Conservation (phyloP, 352 stramenopile species). For the Peronospora farinosa region DNA sequence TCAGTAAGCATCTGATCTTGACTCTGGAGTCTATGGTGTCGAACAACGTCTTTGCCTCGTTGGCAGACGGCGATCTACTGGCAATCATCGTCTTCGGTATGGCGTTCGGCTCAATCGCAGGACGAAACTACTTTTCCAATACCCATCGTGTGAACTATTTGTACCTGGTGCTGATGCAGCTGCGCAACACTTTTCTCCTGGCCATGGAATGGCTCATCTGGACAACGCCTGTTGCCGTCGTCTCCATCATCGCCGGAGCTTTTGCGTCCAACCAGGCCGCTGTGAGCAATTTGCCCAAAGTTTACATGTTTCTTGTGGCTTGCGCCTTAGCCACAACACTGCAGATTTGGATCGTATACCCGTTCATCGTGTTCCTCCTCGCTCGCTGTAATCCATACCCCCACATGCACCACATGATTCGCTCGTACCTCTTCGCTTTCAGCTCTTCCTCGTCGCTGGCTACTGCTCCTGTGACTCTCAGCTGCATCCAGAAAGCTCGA, state of each 20-base stretch:
- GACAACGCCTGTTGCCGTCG: conserved; percentile 53
- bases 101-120: conserved; percentile 51
- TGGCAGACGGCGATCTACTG: conserved; percentile 47
- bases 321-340: conserved; percentile 28
- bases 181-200: conserved; percentile 68
- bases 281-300: conserved; percentile 31
- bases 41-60: conserved; percentile 51
- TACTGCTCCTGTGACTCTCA: conserved; percentile 57
- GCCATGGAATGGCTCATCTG: conserved; percentile 65
- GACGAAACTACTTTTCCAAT: conserved; percentile 54
- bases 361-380: conserved; percentile 55
- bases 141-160: conserved; percentile 55
- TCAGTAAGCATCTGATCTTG: conserved; percentile 57
- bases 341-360: conserved; percentile 55
- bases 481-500: conserved; percentile 51
- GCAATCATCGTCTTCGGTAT: conserved; percentile 69
- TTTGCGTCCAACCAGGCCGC: conserved; percentile 50
- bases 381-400: conserved; percentile 62
- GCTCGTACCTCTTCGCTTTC: conserved; percentile 65
- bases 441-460: conserved; percentile 58
- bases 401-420: conserved; percentile 60
- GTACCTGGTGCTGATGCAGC: conserved; percentile 57
- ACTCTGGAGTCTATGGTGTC: conserved; percentile 57
- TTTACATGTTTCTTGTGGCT: conserved; percentile 51
- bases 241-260: conserved; percentile 57